phyloP scores from a whole-genome alignment of 352 stramenopile species.

The Phytophthora sp. region DNA sequence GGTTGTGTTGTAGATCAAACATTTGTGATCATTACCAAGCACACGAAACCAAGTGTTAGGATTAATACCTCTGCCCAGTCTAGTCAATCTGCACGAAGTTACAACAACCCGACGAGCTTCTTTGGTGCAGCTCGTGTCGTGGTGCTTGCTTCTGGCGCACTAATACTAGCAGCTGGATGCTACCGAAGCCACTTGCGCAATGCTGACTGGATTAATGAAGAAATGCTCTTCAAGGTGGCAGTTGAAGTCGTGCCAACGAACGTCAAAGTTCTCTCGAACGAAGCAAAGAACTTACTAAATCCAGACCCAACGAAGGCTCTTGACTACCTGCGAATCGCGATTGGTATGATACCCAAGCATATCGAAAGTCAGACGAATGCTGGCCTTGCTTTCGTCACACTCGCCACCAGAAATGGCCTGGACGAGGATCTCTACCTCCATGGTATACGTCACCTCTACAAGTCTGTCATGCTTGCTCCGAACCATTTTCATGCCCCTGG shows the following conservation, averaged over 20 bases:
- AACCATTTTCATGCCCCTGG: constrained; percentile 34
- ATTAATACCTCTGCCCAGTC: neutral
- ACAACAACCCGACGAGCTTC: neutral
- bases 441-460: constrained; percentile 57
- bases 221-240: constrained; percentile 61
- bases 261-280: constrained; percentile 80
- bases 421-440: constrained; percentile 38
- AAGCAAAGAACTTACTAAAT: constrained; percentile 67
- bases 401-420: constrained; percentile 14
- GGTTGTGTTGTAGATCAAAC: constrained; percentile 46
- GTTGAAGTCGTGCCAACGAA: constrained; percentile 66
- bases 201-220: constrained; percentile 66
- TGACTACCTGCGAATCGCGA: constrained; percentile 41
- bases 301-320: constrained; percentile 47
- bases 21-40: constrained; percentile 31
- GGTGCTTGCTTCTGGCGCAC: constrained; percentile 16
- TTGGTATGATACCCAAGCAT: constrained; percentile 51
- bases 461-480: constrained; percentile 38
- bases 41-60: neutral
- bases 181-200: constrained; percentile 63
- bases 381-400: constrained; percentile 47
- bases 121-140: constrained; percentile 12
- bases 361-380: constrained; percentile 65
- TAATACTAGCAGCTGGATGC: constrained; percentile 43
- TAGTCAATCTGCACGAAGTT: neutral